Conservation (phyloP, 768 basidiomycete species). For the Russula foetens region DNA sequence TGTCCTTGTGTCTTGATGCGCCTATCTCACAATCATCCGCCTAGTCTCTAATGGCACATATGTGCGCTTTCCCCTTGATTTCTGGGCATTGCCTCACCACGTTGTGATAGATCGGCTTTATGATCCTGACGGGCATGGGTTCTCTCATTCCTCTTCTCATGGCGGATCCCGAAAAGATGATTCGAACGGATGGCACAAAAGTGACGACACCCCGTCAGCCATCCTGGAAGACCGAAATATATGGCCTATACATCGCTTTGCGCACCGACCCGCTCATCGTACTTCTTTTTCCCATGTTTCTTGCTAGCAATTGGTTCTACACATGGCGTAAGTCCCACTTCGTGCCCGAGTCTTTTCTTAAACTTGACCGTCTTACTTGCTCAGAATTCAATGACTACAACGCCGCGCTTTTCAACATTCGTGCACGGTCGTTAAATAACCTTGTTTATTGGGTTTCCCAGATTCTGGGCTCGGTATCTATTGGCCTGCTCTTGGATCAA, state of each 20-base stretch:
- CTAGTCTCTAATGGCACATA: slow-evolving; percentile 68
- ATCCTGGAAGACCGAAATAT: slow-evolving; percentile 71
- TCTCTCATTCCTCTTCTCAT: slow-evolving; percentile 59
- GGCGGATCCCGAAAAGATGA: slow-evolving; percentile 63
- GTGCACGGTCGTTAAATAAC: slow-evolving; percentile 68
- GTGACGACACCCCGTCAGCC: slow-evolving; percentile 56
- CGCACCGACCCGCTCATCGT: slow-evolving; percentile 64
- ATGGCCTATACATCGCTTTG: slow-evolving; percentile 59
- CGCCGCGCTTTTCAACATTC: slow-evolving; percentile 71
- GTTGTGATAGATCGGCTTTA: slow-evolving; percentile 55
- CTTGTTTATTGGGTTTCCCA: slow-evolving; percentile 76
- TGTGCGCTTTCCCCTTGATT: slow-evolving; percentile 33
- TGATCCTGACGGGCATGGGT: slow-evolving; percentile 64
- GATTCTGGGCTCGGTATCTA: slow-evolving; percentile 63
- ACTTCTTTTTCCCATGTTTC: slow-evolving; percentile 79
- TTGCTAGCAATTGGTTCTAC: slow-evolving; percentile 80
- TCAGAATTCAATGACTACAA: slow-evolving; percentile 77
- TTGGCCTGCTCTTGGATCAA: slow-evolving; percentile 63
- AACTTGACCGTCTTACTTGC: neutral
- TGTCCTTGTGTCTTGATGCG: slow-evolving; percentile 22
- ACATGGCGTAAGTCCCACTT: slow-evolving; percentile 56
- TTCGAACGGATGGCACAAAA: slow-evolving; percentile 68
- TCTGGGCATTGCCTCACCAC: neutral
- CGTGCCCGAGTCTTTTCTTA: neutral
- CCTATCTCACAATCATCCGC: neutral